Percentiles rank a stretch among this genome's conserved stretches.
Evolutionary conservation across 257 asterid species (phyloP).

Genomic region (Solanum ossicruentum): DNA sequence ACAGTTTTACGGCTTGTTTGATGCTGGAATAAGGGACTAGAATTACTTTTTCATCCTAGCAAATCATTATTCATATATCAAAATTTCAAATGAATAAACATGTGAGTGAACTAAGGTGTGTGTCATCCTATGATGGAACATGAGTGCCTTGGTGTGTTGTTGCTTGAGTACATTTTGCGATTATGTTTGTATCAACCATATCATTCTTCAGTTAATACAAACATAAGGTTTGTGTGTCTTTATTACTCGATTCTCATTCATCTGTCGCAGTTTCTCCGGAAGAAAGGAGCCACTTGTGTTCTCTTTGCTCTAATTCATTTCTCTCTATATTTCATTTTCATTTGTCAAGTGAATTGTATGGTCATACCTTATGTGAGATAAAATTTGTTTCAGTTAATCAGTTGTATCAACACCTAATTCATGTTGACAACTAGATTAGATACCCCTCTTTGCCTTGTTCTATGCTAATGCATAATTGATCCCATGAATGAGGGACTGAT

Average conservation of each 20-base stretch:
- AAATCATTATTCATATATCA: background rate
- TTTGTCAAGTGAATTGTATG: background rate
- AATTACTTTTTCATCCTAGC: background rate
- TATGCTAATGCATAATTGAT: too few relatives aligned
- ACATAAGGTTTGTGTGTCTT: background rate
- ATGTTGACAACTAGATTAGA: too few relatives aligned
- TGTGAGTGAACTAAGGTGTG: background rate
- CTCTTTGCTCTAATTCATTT: background rate
- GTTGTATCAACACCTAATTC: background rate
- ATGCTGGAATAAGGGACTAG: background rate
- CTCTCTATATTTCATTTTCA: background rate
- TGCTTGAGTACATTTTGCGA: background rate
- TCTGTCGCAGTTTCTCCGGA: background rate
- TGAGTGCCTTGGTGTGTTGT: background rate
- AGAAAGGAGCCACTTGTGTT: background rate
- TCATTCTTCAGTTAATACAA: background rate
- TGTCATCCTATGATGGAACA: background rate
- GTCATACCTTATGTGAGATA: background rate
- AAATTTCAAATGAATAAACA: background rate
- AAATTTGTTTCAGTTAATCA: background rate
- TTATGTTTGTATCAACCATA: too few relatives aligned
- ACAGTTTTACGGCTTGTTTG: background rate
- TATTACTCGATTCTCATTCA: background rate
- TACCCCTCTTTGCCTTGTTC: too few relatives aligned
- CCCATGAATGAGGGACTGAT: background rate